Evolutionary conservation across 345 rosid genomes (phyloP).

Genomic region (Pistacia integerrima): DNA sequence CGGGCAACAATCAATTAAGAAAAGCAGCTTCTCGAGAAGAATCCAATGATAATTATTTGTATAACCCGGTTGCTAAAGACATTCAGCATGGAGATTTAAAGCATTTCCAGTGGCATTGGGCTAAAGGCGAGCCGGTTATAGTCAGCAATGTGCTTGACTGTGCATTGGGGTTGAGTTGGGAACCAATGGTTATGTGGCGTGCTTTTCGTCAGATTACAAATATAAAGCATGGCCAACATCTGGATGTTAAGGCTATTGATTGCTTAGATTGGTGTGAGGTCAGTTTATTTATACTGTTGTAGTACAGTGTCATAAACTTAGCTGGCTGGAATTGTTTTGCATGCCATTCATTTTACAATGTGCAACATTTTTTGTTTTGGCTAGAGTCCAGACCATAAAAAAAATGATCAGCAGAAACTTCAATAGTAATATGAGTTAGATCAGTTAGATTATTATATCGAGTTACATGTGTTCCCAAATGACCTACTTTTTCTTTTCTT

Average conservation of each 20-base stretch:
- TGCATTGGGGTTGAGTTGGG: conserved; percentile 63
- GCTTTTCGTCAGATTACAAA: conserved; percentile 49
- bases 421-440: neutral
- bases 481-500: neutral
- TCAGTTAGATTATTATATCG: neutral
- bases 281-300: conserved; percentile 5
- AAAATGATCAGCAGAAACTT: neutral
- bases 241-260: conserved; percentile 42
- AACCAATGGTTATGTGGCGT: conserved; percentile 76
- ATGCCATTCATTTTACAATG: no score
- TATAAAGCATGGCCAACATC: conserved; percentile 30
- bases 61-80: conserved; percentile 41
- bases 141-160: conserved; percentile 56
- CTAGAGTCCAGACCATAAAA: neutral
- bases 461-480: no score
- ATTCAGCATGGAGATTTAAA: conserved; percentile 38
- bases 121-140: conserved; percentile 58
- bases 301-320: neutral
- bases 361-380: neutral
- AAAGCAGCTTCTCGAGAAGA: conserved; percentile 50
- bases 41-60: conserved; percentile 51
- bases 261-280: conserved; percentile 62
- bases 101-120: conserved; percentile 72
- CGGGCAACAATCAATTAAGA: conserved; percentile 13
- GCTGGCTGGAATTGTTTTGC: neutral